Conservation (phyloP, 257 asterid genomes). For the Asclepias syriaca region DNA sequence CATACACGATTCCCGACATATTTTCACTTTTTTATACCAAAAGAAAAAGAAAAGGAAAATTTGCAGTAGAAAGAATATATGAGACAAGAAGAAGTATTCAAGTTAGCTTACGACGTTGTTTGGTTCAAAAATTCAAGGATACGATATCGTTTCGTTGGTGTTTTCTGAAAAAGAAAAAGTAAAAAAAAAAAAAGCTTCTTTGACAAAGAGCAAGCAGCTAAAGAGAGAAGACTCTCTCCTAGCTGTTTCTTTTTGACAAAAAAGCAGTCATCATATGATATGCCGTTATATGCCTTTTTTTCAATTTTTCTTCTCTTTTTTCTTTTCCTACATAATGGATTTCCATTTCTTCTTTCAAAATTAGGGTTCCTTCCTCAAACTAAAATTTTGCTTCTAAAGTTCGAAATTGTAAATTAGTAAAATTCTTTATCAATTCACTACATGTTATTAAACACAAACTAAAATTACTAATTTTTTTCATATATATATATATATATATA, state of each 20-base stretch:
- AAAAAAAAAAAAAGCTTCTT: neutral
- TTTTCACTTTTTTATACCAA: conserved; percentile 9
- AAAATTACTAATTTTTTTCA: too few species aligned
- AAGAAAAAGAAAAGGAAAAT: neutral
- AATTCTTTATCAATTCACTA: too few species aligned
- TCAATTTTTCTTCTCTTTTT: neutral
- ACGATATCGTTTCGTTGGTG: conserved; percentile 20
- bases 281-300: conserved; percentile 16
- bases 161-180: too few species aligned
- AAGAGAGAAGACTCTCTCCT: neutral
- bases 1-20: conserved; percentile 40
- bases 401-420: too few species aligned
- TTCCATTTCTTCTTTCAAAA: neutral
- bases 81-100: neutral
- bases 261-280: conserved; percentile 7
- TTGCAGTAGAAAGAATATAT: neutral
- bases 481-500: too few species aligned
- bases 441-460: too few species aligned
- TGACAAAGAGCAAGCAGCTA: conserved; percentile 8
- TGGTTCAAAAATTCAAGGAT: neutral
- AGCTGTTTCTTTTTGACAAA: conserved; percentile 19
- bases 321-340: neutral
- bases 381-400: too few species aligned
- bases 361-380: neutral
- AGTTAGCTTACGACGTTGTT: conserved; percentile 14